Evolutionary conservation across 176 grass and related monocot species (phyloP), one percentile per base, ranked within the genome.

Genomic region (Thalia dealbata): DNA sequence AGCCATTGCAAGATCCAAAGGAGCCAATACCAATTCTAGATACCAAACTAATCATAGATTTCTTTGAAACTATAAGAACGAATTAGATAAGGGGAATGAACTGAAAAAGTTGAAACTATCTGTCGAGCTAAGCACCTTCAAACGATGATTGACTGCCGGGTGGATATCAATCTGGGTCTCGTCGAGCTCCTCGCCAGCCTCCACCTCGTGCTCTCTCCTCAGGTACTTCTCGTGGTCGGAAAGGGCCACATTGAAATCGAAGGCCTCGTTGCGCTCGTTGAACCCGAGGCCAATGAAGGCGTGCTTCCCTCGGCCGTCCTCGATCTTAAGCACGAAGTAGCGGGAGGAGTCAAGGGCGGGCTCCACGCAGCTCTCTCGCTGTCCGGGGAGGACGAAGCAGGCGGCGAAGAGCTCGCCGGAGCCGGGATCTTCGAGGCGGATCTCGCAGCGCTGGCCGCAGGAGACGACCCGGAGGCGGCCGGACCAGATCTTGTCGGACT

Each of bases 221-320:
- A 93, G 81, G 78, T 99, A 99, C 74, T 99, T 99, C 81, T 93
- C 95, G 71, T 99, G 90, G 54, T 99, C 95, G 10, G 95, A 99
- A 48, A 99, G 76, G 7, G 95, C 85, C 58, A 99, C 95, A 77
- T 99, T 99, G 80, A 99, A 99, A 67, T 99, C 90, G 73, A 99
- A 99, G 19, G 95, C 95, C 75, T 99, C 95, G 73, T 99, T 99
- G 66, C 95, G 83, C 81, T 99, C 95, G 71, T 84, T 84, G 61
- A 99, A 99, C 0, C 95, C 95, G n/a, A 99, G 79, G 7, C 95
- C 95, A 63, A 99, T 81, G 78, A 99, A 99, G 15, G 95, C 95
- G 50, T 99, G 87, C 84, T 99, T 99, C 9, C 95, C 95, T 71
- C 43, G 80, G 50, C 85, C 87, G 60, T 91, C 91, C 78, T 91